These are phyloP conservation scores for Ananas comosus DNA, from an alignment of 176 grass and related monocot genomes.

Conservation along the genomic window DNA sequence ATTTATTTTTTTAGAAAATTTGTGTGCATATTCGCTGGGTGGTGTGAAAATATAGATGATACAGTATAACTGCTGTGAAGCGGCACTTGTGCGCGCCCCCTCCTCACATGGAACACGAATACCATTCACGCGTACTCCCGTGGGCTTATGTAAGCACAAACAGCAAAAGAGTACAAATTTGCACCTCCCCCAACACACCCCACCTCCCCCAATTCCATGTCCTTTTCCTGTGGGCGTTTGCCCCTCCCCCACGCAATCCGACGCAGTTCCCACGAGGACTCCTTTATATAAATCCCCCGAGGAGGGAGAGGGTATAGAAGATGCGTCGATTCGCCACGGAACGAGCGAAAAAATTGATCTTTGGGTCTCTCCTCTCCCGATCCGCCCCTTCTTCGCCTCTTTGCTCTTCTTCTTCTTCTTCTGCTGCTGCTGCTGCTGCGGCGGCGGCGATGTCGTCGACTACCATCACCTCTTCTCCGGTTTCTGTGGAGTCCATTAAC, in stretches of 20 bases:
- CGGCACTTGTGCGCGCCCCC: not conserved
- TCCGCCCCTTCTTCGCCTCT: not conserved
- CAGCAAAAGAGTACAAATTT: no score
- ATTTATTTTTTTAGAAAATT: no score
- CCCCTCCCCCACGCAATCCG: not conserved
- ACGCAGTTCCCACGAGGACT: not conserved
- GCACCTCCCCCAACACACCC: no score
- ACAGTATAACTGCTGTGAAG: not conserved
- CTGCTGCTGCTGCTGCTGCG: not conserved
- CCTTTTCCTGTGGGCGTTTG: not conserved
- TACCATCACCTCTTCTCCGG: not conserved
- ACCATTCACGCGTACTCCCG: not conserved
- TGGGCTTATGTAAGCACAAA: not conserved
- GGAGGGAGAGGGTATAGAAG: not conserved
- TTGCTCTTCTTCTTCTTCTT: slow-evolving; percentile 9
- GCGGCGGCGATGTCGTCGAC: slow-evolving; percentile 5
- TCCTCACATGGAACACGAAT: not conserved
- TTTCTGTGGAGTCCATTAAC: slow-evolving; percentile 29
- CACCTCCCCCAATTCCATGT: not conserved
- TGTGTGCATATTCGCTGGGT: no score
- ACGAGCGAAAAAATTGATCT: not conserved
- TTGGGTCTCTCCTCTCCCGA: not conserved
- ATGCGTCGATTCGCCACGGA: slow-evolving; percentile 17
- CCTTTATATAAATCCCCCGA: not conserved
- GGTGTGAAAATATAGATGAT: no score